Conservation (phyloP, 768 basidiomycete species). For the Hemileccinum rubropunctum region DNA sequence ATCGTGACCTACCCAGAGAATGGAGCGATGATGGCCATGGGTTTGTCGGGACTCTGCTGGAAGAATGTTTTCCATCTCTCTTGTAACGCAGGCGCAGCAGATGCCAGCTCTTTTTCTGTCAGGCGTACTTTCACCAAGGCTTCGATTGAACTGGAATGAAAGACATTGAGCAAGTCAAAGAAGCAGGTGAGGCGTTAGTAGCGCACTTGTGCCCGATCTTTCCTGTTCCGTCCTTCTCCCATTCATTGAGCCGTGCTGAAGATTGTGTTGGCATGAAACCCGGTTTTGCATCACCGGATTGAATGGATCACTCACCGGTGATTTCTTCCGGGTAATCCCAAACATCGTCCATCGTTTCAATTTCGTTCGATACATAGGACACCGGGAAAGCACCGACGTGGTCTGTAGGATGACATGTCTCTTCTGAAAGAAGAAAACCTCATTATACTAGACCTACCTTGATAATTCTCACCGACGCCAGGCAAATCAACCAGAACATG, state of each 20-base stretch:
- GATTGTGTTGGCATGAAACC: background rate
- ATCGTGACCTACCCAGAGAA: conserved; percentile 37
- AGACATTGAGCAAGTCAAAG: background rate
- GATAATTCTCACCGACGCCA: conserved; percentile 72
- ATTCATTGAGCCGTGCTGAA: conserved; percentile 32
- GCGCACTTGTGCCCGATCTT: conserved; percentile 54
- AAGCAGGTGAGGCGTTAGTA: background rate
- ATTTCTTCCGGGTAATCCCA: conserved; percentile 37
- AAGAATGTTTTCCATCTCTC: conserved; percentile 53
- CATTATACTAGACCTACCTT: conserved; percentile 33
- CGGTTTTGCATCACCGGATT: conserved; percentile 3
- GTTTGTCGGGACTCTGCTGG: conserved; percentile 49
- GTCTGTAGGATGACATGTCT: conserved; percentile 17
- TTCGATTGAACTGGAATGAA: conserved; percentile 45
- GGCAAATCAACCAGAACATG: conserved; percentile 58
- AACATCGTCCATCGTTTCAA: conserved; percentile 48
- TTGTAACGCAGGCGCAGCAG: conserved; percentile 44
- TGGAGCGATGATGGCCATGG: conserved; percentile 43
- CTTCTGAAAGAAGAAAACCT: background rate
- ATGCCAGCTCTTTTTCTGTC: conserved; percentile 44
- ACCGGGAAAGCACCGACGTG: conserved; percentile 19
- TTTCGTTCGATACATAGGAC: conserved; percentile 37
- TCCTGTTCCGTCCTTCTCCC: conserved; percentile 40
- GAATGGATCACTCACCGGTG: conserved; percentile 33
- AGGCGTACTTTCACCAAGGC: conserved; percentile 56